Base-by-base conservation (phyloP, 2,329 filamentous ascomycete species). In the Mollisiaceae sp. region DNA sequence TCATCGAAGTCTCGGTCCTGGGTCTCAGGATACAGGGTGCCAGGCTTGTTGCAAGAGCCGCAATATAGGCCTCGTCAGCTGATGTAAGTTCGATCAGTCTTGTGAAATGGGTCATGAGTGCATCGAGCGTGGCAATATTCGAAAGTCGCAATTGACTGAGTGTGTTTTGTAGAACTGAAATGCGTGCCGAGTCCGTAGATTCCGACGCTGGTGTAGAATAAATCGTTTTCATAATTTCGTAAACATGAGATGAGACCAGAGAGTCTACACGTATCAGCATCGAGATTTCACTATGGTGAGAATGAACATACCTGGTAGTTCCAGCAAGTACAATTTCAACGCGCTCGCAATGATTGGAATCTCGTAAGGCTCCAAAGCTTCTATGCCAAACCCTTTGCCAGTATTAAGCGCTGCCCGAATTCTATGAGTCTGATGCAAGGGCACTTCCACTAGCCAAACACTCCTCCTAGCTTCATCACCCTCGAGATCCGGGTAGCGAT, bases 51-150 rank as follows among this genome's bases (percentile, higher is more conserved):
- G 93, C 91, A 45, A 99, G 86, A 43, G 89, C 82, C 14, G 89
- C 77, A 64, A 97, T 81, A 76, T 97, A 99, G 52, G 88, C 82
- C 76, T 99, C 95, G 72, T 97, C 94, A 38, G 95, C 95, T 15
- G 94, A 98, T 1, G 95, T 99, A 69, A 99, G 85, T 78, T 99
- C 95, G 75, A 99, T 96, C 66, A 99, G 83, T 67, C 95, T 91
- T 45, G 94, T 97, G 78, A 99, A 98, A 80, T 99, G 95, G 71
- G 97, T 98, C 85, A 96, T 97, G 76, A 97, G 91, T 47, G 95
- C 95, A 78, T 99, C 95, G 66, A 99, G 88, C n/a, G 95, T 98
- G 57, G 95, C 95, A 78, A 99, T 99, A 78, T 99, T 99, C 70
- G 95, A 93, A 64, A 99, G 89, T 67, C 94, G 91, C 64, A 99